Base-by-base conservation (phyloP, 2,329 filamentous ascomycete genomes). In the Fusarium nodosum region DNA sequence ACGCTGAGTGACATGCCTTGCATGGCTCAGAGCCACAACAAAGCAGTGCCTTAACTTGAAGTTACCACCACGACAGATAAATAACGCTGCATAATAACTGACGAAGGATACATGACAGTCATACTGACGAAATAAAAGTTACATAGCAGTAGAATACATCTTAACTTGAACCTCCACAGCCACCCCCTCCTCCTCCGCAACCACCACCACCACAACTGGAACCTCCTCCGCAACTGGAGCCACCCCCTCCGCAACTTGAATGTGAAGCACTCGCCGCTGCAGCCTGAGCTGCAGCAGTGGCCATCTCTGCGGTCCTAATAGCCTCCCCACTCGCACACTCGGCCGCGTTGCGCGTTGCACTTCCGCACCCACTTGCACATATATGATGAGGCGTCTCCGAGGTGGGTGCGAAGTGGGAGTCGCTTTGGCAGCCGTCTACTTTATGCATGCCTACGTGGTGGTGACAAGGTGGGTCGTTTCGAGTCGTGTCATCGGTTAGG, bases 281-380 rank as follows among this genome's bases (percentile, higher is more conserved):
- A 50, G 48, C 48, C n/a, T 47, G 20, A 39, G 60, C 45, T 42
- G 46, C 47, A 51, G 55, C 47, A 44, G 58, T 38, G 12, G 66
- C 51, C 34, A 42, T 34, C 33, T 71, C 67, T 26, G 55, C 47
- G 13, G 39, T 44, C 31, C 36, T 68, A 47, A 68, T 51, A 16
- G 54, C 52, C 47, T 69, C 68, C 18, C 38, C 48, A 33, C 68
- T 71, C 7, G 60, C 68, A 52, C 68, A 71, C 13, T 66, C 56
- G 5, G 64, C 60, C 13, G 52, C 45, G 9, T 61, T 41, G 41
- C 61, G 58, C 6, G 44, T 46, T 12, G 61, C 31, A 55, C 61
- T 71, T 39, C 69, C 69, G 18, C 69, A 71, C 26, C 57, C 65
- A 15, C 68, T 60, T 33, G 55, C 68, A 18, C 65, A 71, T 33